Evolutionary conservation across 2,329 filamentous ascomycete genomes (phyloP).

Genomic region (Fusarium tuaranense): DNA sequence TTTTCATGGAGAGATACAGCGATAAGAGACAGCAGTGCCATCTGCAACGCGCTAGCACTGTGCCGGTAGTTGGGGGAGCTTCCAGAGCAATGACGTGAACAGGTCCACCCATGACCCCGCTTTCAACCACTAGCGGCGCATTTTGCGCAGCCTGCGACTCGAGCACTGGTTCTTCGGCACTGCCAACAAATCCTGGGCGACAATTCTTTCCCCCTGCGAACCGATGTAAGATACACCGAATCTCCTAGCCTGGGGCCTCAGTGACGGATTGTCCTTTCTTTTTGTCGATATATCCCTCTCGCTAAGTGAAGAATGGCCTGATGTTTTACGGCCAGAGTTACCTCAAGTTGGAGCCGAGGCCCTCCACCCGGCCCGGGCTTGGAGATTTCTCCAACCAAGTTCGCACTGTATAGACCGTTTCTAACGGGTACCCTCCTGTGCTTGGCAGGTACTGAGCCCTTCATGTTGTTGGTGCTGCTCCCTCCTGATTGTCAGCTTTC

Average conservation of each 20-base stretch:
- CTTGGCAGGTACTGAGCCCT: background rate
- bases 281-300: constrained; percentile 9
- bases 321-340: constrained; percentile 10
- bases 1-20: background rate
- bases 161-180: constrained; percentile 22
- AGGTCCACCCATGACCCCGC: constrained; percentile 19
- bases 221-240: background rate
- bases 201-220: background rate
- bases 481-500: background rate
- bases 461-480: background rate
- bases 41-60: background rate
- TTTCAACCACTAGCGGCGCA: background rate
- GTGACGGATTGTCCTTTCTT: constrained; percentile 1
- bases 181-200: constrained; percentile 8
- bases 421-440: background rate
- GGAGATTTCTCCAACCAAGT: background rate
- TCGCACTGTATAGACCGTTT: background rate
- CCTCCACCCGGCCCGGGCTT: constrained; percentile 3
- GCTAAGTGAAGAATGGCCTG: constrained; percentile 15
- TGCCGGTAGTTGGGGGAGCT: constrained; percentile 9
- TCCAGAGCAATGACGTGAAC: constrained; percentile 25
- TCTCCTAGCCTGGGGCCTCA: background rate
- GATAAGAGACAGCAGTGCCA: background rate
- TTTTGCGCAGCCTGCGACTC: constrained; percentile 1
- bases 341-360: background rate